Conservation (phyloP, 2,329 filamentous ascomycete species). For the Colletotrichum incanum region DNA sequence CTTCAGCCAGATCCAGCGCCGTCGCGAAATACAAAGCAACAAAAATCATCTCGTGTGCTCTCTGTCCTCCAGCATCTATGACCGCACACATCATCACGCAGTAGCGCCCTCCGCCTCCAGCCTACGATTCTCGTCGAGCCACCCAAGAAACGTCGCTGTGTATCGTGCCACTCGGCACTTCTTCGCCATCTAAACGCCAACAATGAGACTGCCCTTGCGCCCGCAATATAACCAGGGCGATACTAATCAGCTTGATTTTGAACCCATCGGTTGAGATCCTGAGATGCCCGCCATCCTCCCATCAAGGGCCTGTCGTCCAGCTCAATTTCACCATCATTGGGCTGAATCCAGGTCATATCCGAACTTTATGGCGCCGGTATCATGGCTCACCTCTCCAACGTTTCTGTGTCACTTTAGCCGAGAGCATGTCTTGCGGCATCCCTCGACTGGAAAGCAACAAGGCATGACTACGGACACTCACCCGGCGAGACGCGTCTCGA, state of each 20-base stretch:
- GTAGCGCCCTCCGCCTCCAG: background rate
- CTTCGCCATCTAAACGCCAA: background rate
- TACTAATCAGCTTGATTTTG: background rate
- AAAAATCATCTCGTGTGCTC: background rate
- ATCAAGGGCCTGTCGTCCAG: background rate
- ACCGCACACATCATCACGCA: slow-evolving; percentile 4
- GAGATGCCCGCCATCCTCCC: background rate
- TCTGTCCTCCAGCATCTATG: background rate
- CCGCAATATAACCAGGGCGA: background rate
- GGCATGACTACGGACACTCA: slow-evolving; percentile 25
- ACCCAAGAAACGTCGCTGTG: background rate
- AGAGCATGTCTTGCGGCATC: slow-evolving; percentile 31
- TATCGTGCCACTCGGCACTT: slow-evolving; percentile 11
- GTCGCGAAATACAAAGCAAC: background rate
- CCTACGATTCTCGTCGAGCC: background rate
- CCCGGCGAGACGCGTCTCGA: slow-evolving; percentile 42
- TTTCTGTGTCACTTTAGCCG: slow-evolving; percentile 16
- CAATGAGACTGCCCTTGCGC: slow-evolving; percentile 3
- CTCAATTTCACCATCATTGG: background rate
- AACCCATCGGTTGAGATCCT: background rate
- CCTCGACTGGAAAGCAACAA: slow-evolving; percentile 22
- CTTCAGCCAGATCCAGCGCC: slow-evolving; percentile 17
- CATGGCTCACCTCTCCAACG: slow-evolving; percentile 17
- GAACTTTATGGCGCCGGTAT: background rate
- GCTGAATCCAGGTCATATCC: background rate